These are phyloP conservation scores for Syzygium aqueum DNA, from an alignment of 345 rosid species.

Conservation along the genomic window DNA sequence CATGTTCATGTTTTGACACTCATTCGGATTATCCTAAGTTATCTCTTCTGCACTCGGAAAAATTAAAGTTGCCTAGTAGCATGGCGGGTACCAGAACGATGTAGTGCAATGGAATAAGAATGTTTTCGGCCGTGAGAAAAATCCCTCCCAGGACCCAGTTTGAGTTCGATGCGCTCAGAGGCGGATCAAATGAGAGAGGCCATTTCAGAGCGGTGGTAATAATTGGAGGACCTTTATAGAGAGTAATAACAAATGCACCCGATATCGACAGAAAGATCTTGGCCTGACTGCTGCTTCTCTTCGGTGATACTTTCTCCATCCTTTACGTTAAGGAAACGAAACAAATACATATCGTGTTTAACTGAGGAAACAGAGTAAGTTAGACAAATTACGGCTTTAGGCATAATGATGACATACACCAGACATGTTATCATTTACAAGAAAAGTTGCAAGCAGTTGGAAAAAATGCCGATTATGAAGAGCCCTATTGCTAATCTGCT, in stretches of 20 bases:
- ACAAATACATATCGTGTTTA: background rate
- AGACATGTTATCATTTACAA: constrained; percentile 40
- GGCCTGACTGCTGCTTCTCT: constrained; percentile 58
- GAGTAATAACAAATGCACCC: constrained; percentile 71
- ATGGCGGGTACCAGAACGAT: constrained; percentile 57
- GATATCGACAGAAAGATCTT: constrained; percentile 63
- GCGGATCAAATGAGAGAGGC: constrained; percentile 10
- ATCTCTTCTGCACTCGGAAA: background rate
- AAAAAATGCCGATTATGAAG: constrained; percentile 32
- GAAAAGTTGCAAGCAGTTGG: constrained; percentile 62
- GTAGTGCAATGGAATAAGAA: constrained; percentile 64
- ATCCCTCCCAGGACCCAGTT: constrained; percentile 73
- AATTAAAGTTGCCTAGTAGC: background rate
- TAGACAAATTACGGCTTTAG: background rate
- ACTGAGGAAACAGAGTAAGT: background rate
- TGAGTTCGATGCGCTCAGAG: constrained; percentile 27
- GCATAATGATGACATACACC: background rate
- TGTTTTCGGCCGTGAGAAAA: constrained; percentile 54
- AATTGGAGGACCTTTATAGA: constrained; percentile 65
- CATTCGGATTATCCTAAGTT: background rate
- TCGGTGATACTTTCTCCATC: constrained; percentile 62
- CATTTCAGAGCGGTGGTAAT: constrained; percentile 15
- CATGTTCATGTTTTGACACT: background rate
- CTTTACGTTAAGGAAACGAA: constrained; percentile 12
- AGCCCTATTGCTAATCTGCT: constrained; percentile 19